A percentile compares a stretch with the other conserved stretches of the same genome.
These are phyloP conservation scores for Rhizopus arrhizus DNA, from an alignment of 371 early-diverging fungal species.

Conservation along the genomic window DNA sequence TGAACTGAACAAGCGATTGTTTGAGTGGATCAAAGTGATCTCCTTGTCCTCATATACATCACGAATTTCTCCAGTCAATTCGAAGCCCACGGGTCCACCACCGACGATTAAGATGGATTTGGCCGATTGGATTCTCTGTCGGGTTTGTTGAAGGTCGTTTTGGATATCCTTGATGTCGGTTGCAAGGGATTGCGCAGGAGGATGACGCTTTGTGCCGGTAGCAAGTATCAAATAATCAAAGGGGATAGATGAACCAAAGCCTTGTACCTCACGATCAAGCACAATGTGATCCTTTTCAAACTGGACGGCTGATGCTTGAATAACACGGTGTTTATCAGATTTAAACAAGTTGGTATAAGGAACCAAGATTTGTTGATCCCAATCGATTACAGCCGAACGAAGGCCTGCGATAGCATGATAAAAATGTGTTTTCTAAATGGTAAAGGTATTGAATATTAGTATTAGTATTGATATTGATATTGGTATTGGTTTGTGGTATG, in stretches of 20 bases:
- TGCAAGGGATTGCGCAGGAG: slow-evolving; percentile 22
- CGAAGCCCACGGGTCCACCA: slow-evolving; percentile 61
- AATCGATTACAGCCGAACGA: slow-evolving; percentile 29
- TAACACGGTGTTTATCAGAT: slow-evolving; percentile 26
- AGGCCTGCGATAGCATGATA: slow-evolving; percentile 37
- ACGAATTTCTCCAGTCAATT: slow-evolving; percentile 57
- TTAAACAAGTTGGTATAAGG: slow-evolving; percentile 38
- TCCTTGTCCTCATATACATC: slow-evolving; percentile 41
- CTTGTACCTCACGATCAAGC: slow-evolving; percentile 21
- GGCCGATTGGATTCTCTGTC: slow-evolving; percentile 39
- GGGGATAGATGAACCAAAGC: slow-evolving; percentile 15
- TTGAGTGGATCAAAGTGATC: slow-evolving; percentile 53
- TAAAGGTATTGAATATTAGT: too few relatives aligned
- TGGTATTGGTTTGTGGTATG: too few relatives aligned
- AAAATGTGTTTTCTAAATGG: slow-evolving; percentile 33
- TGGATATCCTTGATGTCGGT: slow-evolving; percentile 27
- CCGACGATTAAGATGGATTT: slow-evolving; percentile 57
- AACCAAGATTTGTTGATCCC: slow-evolving; percentile 28
- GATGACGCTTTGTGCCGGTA: slow-evolving; percentile 33
- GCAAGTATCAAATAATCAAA: slow-evolving; percentile 34
- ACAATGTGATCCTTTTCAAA: slow-evolving; percentile 20
- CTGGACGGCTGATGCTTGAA: slow-evolving; percentile 30
- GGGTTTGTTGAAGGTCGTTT: slow-evolving; percentile 31
- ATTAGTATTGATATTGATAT: too few relatives aligned
- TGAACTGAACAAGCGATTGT: slow-evolving; percentile 27